Evolutionary conservation across 2,329 filamentous ascomycete genomes (phyloP), one percentile per base, ranked within the genome.

Genomic region (Sarocladium strictum): DNA sequence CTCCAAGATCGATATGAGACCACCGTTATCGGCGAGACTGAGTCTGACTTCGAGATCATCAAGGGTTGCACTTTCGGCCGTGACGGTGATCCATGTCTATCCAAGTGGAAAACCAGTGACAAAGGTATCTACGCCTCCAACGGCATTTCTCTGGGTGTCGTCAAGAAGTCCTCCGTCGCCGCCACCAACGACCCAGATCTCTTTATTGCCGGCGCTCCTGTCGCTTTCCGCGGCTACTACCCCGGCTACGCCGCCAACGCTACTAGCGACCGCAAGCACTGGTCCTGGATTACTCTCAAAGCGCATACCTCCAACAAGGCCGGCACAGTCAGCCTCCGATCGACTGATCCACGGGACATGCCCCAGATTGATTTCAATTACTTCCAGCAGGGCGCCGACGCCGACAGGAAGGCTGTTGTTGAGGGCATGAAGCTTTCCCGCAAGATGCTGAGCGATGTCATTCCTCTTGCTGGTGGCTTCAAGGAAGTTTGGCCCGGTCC

Each of bases 241-340:
- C 72, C 69, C 2, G 63, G 63, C 3, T 75, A 70, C 57, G 61
- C 63, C 37, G 60, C 62, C 50, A 62, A 64, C 26, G 66, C 66
- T 3, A 61, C 65, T 17, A 58, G 58, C 2, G 60, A 66, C 7
- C 69, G 57, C 63, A 70, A 74, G 56, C 72, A 74, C 63, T 75
- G 69, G 67, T 65, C 64, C 15, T 75, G 72, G 70, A 63, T 68
- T 23, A 27, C 21, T 6, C 63, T 89, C 53, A 85, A 86, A 67
- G 77, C 79, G 0, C 83, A 85, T 62, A 76, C 82, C 0, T 76
- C 78, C 51, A 86, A 87, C 54, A 68, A 64, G 2, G 77, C 76
- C 9, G 86, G 86, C 14, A 78, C 75, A 1, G 84, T 89, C 3
- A 76, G 65, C 4, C 76, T 89, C 4, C 71, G 72, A 10, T 83